These are phyloP conservation scores for Colletotrichum musicola DNA, from an alignment of 2,329 filamentous ascomycete species.

Conservation along the genomic window DNA sequence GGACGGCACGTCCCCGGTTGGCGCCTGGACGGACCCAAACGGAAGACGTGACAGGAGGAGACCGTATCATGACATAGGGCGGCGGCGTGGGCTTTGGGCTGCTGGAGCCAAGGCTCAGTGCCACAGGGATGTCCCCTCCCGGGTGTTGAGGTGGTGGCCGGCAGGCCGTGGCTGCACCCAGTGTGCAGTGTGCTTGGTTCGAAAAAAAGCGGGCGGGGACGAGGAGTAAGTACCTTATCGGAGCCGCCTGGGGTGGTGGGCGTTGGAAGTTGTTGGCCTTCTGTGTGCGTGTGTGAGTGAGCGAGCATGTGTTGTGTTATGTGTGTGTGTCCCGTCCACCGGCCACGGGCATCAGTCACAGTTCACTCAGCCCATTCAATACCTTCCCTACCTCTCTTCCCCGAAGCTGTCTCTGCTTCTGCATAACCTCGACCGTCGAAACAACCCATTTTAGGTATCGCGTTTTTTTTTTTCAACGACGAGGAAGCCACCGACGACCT, in stretches of 20 bases:
- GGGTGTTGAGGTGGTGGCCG: slow-evolving; percentile 18
- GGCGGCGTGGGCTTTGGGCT: not conserved
- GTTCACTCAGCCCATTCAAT: not conserved
- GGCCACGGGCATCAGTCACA: slow-evolving; percentile 1
- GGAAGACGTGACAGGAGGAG: slow-evolving; percentile 29
- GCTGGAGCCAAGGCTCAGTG: slow-evolving; percentile 17
- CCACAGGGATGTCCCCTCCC: slow-evolving; percentile 30
- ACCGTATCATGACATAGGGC: slow-evolving; percentile 35
- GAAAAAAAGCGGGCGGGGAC: slow-evolving; percentile 20
- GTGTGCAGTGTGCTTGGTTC: not conserved
- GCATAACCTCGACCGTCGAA: slow-evolving; percentile 18
- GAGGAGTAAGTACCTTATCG: slow-evolving; percentile 16
- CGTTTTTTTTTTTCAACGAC: slow-evolving; percentile 7
- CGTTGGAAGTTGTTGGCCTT: slow-evolving; percentile 5
- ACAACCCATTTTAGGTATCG: slow-evolving; percentile 13
- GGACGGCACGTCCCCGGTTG: slow-evolving; percentile 23
- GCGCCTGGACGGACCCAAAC: slow-evolving; percentile 33
- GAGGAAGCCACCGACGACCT: slow-evolving; percentile 15
- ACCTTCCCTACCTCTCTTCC: not conserved
- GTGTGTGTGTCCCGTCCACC: slow-evolving; percentile 7
- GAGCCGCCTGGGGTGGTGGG: slow-evolving; percentile 26
- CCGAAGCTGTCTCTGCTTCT: slow-evolving; percentile 14
- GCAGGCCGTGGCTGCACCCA: slow-evolving; percentile 11
- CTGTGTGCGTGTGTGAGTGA: not conserved
- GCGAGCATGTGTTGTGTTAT: not conserved